Evolutionary conservation across 768 basidiomycete genomes (phyloP).

Genomic region (Tubosaeta sp.): DNA sequence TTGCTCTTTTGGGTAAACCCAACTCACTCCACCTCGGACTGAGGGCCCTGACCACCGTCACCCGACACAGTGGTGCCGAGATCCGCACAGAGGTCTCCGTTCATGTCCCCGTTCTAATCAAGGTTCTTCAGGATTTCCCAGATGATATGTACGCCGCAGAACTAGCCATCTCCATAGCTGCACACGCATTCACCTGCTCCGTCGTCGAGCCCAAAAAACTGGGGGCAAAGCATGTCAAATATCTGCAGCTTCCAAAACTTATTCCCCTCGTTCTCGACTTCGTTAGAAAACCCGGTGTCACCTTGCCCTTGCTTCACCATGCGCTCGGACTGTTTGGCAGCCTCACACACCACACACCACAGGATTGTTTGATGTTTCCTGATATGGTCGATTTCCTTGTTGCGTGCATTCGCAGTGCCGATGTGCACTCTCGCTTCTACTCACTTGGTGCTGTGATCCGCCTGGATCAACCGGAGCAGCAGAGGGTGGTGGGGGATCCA

Average conservation of each 20-base stretch:
- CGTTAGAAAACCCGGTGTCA: conserved; percentile 38
- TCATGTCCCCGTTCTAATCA: conserved; percentile 37
- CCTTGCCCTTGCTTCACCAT: conserved; percentile 45
- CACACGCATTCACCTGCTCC: conserved; percentile 45
- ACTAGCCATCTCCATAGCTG: conserved; percentile 44
- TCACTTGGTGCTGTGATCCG: conserved; percentile 52
- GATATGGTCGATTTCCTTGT: conserved; percentile 46
- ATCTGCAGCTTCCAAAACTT: conserved; percentile 40
- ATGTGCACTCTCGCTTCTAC: conserved; percentile 47
- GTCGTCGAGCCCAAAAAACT: conserved; percentile 34
- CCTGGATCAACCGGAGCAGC: conserved; percentile 42
- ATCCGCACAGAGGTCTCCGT: conserved; percentile 46
- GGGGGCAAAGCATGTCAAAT: conserved; percentile 32
- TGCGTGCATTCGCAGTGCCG: conserved; percentile 45
- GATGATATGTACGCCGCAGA: conserved; percentile 48
- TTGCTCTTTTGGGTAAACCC: conserved; percentile 45
- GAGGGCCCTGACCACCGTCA: conserved; percentile 50
- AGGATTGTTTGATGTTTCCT: conserved; percentile 41
- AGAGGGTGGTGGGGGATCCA: conserved; percentile 43
- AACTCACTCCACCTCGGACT: conserved; percentile 48
- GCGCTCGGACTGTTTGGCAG: conserved; percentile 42
- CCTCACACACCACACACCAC: conserved; percentile 39
- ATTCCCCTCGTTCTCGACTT: conserved; percentile 40
- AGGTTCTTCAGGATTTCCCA: conserved; percentile 45
- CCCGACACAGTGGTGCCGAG: conserved; percentile 51